A percentile compares a stretch with the other conserved stretches of the same genome.
phyloP scores from a whole-genome alignment of 495 filamentous ascomycete genomes.

The Xylaria sp. region DNA sequence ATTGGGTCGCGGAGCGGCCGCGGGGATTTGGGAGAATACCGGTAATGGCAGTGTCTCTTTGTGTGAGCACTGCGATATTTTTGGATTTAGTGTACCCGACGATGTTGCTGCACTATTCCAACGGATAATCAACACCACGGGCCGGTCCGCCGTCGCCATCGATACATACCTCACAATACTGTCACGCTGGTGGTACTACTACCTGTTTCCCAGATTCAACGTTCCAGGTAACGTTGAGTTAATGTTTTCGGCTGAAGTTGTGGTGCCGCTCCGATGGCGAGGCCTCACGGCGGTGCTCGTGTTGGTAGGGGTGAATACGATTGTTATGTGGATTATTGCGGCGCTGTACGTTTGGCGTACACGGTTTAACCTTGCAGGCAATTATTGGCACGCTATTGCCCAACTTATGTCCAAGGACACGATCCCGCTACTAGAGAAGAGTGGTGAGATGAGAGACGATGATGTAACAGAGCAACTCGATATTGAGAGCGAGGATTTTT shows the following conservation, averaged over 20 bases:
- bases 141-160: not conserved
- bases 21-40: not conserved
- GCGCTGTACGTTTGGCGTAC: not conserved
- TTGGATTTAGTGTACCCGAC: not conserved
- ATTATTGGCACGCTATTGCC: slow-evolving; percentile 11
- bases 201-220: not conserved
- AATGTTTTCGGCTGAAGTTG: not conserved
- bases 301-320: not conserved
- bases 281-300: not conserved
- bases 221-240: not conserved
- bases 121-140: not conserved
- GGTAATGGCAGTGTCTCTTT: not conserved
- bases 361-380: not conserved
- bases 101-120: not conserved
- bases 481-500: not conserved
- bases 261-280: not conserved
- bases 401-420: not conserved
- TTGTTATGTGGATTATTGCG: not conserved
- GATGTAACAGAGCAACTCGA: not conserved
- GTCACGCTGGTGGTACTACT: not conserved
- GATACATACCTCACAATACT: not conserved
- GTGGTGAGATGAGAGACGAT: not conserved
- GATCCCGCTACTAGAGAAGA: not conserved
- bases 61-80: not conserved
- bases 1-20: not conserved